A percentile compares a stretch with the other conserved stretches of the same genome.
phyloP scores from a whole-genome alignment of 805 yeast genomes.

The Torulaspora delbrueckii region DNA sequence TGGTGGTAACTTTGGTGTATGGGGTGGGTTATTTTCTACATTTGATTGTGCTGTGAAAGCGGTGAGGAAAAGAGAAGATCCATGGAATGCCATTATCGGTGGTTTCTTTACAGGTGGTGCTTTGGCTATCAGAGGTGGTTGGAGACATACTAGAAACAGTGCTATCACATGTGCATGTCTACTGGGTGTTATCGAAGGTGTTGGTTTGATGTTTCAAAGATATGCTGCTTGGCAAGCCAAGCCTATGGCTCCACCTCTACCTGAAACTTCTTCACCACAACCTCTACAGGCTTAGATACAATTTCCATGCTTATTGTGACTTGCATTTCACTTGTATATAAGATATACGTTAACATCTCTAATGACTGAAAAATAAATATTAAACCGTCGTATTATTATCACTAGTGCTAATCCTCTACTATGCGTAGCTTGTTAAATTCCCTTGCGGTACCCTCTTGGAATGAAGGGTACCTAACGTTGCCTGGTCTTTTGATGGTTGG shows the following conservation, averaged over 20 bases:
- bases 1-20: conserved; percentile 98
- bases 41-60: conserved; percentile 95
- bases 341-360: conserved; percentile 3
- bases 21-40: conserved; percentile 98
- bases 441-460: conserved; percentile 20
- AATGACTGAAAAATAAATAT: conserved; percentile 3
- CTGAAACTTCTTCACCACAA: conserved; percentile 37
- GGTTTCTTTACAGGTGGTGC: conserved; percentile 99
- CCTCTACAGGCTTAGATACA: conserved; percentile 33
- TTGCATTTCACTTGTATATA: conserved; percentile 15
- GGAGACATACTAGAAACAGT: conserved; percentile 92
- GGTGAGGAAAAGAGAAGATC: conserved; percentile 95
- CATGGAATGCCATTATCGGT: conserved; percentile 96
- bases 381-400: neutral
- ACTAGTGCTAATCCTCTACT: conserved; percentile 13
- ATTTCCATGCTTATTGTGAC: neutral
- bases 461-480: conserved; percentile 11
- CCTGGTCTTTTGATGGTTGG: conserved; percentile 9
- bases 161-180: conserved; percentile 97
- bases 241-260: conserved; percentile 59
- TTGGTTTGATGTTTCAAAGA: conserved; percentile 92
- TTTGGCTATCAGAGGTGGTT: conserved; percentile 96
- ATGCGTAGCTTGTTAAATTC: conserved; percentile 22
- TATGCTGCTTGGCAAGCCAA: conserved; percentile 78
- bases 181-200: conserved; percentile 96